Conservation (phyloP, 768 basidiomycete species). For the Boletus speciosus region DNA sequence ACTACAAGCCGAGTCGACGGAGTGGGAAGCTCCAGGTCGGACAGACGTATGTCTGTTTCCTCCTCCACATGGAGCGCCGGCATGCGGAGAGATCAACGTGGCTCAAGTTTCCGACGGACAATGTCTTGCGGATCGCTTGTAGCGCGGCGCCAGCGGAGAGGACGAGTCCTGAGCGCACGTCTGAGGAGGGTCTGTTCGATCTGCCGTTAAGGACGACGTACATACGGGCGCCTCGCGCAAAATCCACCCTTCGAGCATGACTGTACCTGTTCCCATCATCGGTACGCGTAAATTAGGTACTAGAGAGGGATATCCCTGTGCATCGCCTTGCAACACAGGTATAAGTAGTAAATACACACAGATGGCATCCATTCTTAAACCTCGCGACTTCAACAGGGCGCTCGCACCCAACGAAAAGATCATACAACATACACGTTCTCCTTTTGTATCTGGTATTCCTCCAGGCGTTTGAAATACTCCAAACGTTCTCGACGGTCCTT, state of each 20-base stretch:
- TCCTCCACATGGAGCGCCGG: slow-evolving; percentile 10
- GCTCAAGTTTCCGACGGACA: slow-evolving; percentile 26
- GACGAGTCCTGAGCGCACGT: not conserved
- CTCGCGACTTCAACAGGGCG: not conserved
- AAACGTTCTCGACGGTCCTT: slow-evolving; percentile 48
- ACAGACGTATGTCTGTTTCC: slow-evolving; percentile 21
- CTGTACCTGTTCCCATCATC: no score
- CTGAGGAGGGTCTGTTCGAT: slow-evolving; percentile 1
- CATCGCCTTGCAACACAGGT: no score
- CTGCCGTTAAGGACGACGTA: slow-evolving; percentile 6
- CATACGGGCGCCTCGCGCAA: slow-evolving; percentile 5
- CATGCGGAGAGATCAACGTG: slow-evolving; percentile 10
- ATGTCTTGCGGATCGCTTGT: slow-evolving; percentile 18
- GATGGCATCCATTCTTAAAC: not conserved
- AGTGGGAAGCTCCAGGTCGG: slow-evolving; percentile 16
- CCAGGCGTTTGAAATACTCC: slow-evolving; percentile 51
- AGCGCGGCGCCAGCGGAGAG: not conserved
- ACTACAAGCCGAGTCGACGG: slow-evolving; percentile 8
- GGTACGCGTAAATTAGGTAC: no score
- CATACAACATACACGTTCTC: slow-evolving; percentile 59
- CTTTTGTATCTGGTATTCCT: slow-evolving; percentile 51
- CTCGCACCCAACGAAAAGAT: slow-evolving; percentile 15
- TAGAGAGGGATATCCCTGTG: no score
- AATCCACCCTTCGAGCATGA: no score
- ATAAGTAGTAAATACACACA: slow-evolving; percentile 9